Evolutionary conservation across 148 eudicot species (phyloP).

Genomic region (Tetragonia tetragonoides): DNA sequence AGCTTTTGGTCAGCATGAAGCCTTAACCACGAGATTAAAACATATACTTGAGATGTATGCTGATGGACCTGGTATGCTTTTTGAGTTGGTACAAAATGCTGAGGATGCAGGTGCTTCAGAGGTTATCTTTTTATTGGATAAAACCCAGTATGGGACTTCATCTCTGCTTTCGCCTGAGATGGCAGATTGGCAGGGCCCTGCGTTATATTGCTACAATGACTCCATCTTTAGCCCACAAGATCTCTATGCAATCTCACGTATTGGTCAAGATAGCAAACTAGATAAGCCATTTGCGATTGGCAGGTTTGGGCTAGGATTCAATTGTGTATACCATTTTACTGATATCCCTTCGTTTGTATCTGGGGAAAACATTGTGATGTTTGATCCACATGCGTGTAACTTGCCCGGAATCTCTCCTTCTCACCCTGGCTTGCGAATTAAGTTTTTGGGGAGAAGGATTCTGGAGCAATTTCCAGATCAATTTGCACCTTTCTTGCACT

Average conservation of each 20-base stretch:
- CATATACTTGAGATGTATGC: conserved; percentile 99
- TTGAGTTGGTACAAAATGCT: conserved; percentile 97
- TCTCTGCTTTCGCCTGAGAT: conserved; percentile 97
- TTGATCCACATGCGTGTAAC: conserved; percentile 97
- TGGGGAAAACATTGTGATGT: conserved; percentile 97
- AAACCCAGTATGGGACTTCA: conserved; percentile 90
- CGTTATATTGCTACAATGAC: conserved; percentile 92
- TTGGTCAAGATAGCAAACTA: conserved; percentile 97
- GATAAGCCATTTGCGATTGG: conserved; percentile 99
- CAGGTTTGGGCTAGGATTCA: conserved; percentile 97
- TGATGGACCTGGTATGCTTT: conserved; percentile 94
- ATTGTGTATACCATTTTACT: conserved; percentile 95
- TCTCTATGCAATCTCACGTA: conserved; percentile 91
- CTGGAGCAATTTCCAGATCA: conserved; percentile 99
- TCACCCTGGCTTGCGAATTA: conserved; percentile 95
- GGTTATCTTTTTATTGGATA: conserved; percentile 82
- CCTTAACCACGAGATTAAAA: conserved; percentile 90
- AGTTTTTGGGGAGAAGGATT: conserved; percentile 78
- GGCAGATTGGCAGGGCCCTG: conserved; percentile 99
- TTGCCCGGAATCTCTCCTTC: conserved; percentile 97
- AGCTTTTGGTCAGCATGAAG: conserved; percentile 99
- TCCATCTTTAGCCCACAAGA: conserved; percentile 92
- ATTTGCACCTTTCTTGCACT: conserved; percentile 88
- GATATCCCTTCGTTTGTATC: conserved; percentile 94
- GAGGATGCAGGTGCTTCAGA: conserved; percentile 99